Evolutionary conservation across 2,329 filamentous ascomycete species (phyloP).

Genomic region (Colletotrichum camelliae): DNA sequence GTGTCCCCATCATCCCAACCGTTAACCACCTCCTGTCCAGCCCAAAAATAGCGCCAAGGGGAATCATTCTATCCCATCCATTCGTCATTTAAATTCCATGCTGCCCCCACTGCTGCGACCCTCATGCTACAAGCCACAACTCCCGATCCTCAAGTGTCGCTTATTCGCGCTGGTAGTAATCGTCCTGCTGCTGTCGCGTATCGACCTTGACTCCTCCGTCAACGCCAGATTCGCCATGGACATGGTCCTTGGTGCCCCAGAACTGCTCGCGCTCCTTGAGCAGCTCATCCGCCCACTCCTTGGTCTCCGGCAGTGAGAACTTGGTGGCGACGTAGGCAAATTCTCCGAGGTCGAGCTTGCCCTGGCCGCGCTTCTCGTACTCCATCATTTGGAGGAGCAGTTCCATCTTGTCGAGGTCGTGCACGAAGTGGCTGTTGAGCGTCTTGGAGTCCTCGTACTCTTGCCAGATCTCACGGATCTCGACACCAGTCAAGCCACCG

Average conservation of each 20-base stretch:
- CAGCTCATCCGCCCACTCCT: constrained; percentile 79
- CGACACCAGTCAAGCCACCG: constrained; percentile 69
- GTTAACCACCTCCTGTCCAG: not conserved
- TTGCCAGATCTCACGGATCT: constrained; percentile 84
- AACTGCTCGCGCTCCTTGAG: constrained; percentile 77
- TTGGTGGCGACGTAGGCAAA: constrained; percentile 80
- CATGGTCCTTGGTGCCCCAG: constrained; percentile 63
- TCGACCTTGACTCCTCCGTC: constrained; percentile 40
- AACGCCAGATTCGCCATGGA: constrained; percentile 50
- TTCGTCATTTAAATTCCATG: not conserved
- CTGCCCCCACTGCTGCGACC: not conserved
- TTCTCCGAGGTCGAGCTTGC: constrained; percentile 78
- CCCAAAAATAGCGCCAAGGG: not conserved
- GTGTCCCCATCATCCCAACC: not conserved
- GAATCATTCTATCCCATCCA: not conserved
- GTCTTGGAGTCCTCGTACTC: constrained; percentile 93
- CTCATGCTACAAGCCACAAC: not conserved
- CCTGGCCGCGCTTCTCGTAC: constrained; percentile 79
- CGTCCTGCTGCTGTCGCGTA: constrained; percentile 48
- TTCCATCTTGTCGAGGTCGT: constrained; percentile 98
- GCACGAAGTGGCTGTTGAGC: constrained; percentile 85
- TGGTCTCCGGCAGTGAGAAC: constrained; percentile 78
- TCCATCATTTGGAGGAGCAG: constrained; percentile 94
- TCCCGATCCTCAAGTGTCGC: not conserved
- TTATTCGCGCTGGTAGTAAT: constrained; percentile 47